Base-by-base conservation (phyloP, 495 filamentous ascomycete species). In the Xylaria acuta region DNA sequence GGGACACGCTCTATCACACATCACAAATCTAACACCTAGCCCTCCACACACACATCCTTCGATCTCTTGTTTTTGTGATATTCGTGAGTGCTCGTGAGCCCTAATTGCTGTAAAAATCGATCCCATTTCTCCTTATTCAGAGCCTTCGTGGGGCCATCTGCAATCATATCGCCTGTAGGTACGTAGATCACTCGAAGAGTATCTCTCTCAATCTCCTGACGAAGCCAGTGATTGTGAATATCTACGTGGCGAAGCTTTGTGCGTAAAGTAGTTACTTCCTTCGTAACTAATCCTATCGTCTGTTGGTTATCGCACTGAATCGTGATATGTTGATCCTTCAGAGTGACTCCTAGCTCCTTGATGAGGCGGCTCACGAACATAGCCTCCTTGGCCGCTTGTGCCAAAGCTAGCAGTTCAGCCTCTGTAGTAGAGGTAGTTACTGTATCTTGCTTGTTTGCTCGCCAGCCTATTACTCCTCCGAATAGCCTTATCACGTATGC, bases 351-450 rank as follows among this genome's bases (percentile, higher is more conserved):
- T 5, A 64, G 40, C 9, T 64, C 25, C 3, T 30, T 3, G 14
- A 72, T 18, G 5, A 72, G 36, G 30, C 69, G 45, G 27, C 36
- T 65, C 12, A 74, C 16, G 51, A 73, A 76, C 3, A 76, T 22
- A 1, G 34, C 71, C 66, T 80, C 73, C 64, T 73, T 77, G n/a
- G 70, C 67, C 5, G 69, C 64, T 54, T 71, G 65, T 0, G 75
- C 69, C 5, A 75, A 43, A 12, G 77, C 69, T 0, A 79, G 40
- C 1, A 79, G 60, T 43, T 79, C 75, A 4, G 77, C 73, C 63
- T 80, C 73, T 32, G 77, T 77, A n/a, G 77, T 80, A 18, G 76
- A 79, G n/a, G 73, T 79, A 3, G 75, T 77, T 22, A 77, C 75
- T 6, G 63, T 75, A 36, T 74, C 64, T 66, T 79, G 75, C 45